Percentiles rank a stretch among this genome's conserved stretches.
phyloP scores from a whole-genome alignment of 2,329 filamentous ascomycete species.

The Talaromyces marneffei region DNA sequence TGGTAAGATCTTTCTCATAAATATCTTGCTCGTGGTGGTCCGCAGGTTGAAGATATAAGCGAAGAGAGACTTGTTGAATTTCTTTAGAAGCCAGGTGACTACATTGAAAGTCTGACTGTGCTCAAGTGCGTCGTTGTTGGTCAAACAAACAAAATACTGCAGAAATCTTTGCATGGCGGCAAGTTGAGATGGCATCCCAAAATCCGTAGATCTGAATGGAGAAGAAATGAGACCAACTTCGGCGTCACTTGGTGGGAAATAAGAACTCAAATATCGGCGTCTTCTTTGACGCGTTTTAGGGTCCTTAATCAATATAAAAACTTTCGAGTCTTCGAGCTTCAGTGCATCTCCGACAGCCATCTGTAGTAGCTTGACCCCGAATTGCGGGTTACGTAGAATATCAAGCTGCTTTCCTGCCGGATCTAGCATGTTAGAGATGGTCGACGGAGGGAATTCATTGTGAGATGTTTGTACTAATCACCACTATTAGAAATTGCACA shows the following conservation, averaged over 20 bases:
- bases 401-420: not conserved
- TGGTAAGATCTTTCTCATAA: not conserved
- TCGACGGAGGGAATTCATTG: not conserved
- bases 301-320: not conserved
- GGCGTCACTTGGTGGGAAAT: not conserved
- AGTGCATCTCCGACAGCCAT: not conserved
- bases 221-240: not conserved
- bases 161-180: not conserved
- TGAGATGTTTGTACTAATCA: not conserved
- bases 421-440: not conserved
- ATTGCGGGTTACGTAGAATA: not conserved
- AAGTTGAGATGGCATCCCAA: not conserved
- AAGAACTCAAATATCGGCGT: not conserved
- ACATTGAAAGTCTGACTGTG: not conserved
- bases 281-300: not conserved
- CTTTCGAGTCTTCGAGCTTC: not conserved
- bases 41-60: not conserved
- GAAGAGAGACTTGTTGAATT: not conserved
- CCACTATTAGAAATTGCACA: not conserved
- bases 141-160: not conserved
- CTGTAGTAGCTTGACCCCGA: not conserved
- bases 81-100: not conserved
- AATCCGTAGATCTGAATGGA: not conserved
- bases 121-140: not conserved
- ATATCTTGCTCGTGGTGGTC: not conserved